Conservation (phyloP, 805 yeast species). For the Barnettozyma sp. region DNA sequence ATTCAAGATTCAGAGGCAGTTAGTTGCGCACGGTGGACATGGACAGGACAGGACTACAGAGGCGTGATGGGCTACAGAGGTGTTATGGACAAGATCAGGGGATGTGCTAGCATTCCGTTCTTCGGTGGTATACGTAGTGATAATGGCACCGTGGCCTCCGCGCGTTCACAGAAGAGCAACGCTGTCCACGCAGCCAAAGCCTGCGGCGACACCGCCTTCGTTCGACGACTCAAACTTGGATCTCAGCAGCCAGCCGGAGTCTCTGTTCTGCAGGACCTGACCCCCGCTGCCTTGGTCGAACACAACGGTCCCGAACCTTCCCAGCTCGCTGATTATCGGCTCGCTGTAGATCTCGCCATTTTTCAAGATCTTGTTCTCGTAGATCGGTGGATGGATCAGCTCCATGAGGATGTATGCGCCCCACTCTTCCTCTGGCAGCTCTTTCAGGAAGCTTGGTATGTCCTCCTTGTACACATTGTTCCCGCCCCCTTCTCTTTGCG, state of each 20-base stretch:
- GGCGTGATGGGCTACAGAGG: too few species aligned
- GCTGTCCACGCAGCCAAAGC: conserved; percentile 94
- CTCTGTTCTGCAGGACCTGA: conserved; percentile 51
- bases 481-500: conserved; percentile 99
- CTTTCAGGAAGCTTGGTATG: conserved; percentile 65
- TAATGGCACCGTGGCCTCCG: too few species aligned
- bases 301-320: conserved; percentile 77
- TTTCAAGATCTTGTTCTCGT: conserved; percentile 63
- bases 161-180: conserved; percentile 38
- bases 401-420: conserved; percentile 92
- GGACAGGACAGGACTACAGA: too few species aligned
- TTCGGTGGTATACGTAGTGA: too few species aligned
- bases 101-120: too few species aligned
- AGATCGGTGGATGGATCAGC: conserved; percentile 70
- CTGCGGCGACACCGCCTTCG: conserved; percentile 99
- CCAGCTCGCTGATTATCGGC: conserved; percentile 82
- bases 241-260: conserved; percentile 81
- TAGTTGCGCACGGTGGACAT: too few species aligned
- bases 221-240: conserved; percentile 81
- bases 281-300: conserved; percentile 64
- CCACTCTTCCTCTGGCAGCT: conserved; percentile 68
- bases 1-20: too few species aligned
- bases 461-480: conserved; percentile 84
- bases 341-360: conserved; percentile 58
- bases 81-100: too few species aligned